Evolutionary conservation across 306 rosid species (phyloP), one percentile per base, ranked within the genome.

Genomic region (Trifolium dubium): DNA sequence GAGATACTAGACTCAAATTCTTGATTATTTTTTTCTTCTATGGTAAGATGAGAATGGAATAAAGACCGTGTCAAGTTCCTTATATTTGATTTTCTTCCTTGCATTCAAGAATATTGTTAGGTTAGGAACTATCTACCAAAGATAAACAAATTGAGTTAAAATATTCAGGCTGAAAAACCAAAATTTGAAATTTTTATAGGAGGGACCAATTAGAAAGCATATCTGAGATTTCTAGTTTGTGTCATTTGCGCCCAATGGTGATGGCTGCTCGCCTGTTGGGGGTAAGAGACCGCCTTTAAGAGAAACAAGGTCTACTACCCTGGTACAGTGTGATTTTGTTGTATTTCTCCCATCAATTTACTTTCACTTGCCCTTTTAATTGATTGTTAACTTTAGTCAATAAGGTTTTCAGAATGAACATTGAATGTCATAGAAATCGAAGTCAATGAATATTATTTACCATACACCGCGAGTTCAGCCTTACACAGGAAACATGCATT

Each of bases 201-300:
- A 50, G 62, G 63, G 18, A 69, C 28, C 58, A 49, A 39, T 69
- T 47, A 9, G 13, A 32, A 59, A 23, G 35, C 70, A 18, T 49
- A 49, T 3, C 28, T 44, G 5, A 8, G 19, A 56, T 76, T 56
- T 37, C 35, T 13, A 28, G 31, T 53, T 17, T 55, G 35, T 62
- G 28, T 51, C 56, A 15, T 15, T 7, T n/a, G n/a, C 3, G 8
- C 10, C 28, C 8, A 15, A 6, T 7, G 56, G 28, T 50, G 15
- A 50, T 50, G 55, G 56, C 56, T 1, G 3, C 10, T 15, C 56
- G 8, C 23, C 19, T 14, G 56, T 17, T 17, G 10, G 56, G 23
- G 28, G 56, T 17, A 50, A 50, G 28, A 15, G 28, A 15, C 56
- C 15, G 3, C 19, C 30, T 17, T 51, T 51, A 15, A 51, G 28